Percentiles rank a stretch among this genome's conserved stretches.
phyloP scores from a whole-genome alignment of 495 filamentous ascomycete genomes.

The Aspergillus saccharolyticus region DNA sequence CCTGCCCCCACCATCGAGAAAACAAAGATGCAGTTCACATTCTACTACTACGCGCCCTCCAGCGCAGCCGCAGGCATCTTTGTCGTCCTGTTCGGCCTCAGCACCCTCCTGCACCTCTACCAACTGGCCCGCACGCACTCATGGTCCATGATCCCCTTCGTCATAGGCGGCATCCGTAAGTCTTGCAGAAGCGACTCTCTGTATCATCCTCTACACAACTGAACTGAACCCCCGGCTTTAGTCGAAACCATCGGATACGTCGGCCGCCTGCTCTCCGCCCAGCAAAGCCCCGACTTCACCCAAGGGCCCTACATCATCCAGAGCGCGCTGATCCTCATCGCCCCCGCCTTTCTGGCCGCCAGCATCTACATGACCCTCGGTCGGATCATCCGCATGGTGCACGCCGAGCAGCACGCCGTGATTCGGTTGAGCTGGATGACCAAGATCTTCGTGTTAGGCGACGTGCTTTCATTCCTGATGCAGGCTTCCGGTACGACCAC shows the following conservation, averaged over 20 bases:
- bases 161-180: conserved; percentile 50
- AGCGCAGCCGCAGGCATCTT: conserved; percentile 47
- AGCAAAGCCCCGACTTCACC: conserved; percentile 24
- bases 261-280: conserved; percentile 30
- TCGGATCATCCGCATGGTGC: conserved; percentile 41
- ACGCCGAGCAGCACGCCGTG: conserved; percentile 36
- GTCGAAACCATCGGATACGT: conserved; percentile 43
- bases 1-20: too few species aligned
- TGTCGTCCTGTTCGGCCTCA: conserved; percentile 40
- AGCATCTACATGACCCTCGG: conserved; percentile 55
- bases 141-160: conserved; percentile 54
- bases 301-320: conserved; percentile 46
- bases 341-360: conserved; percentile 49
- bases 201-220: too few species aligned
- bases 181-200: too few species aligned
- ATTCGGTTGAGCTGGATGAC: conserved; percentile 43
- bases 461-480: conserved; percentile 42
- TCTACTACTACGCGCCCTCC: conserved; percentile 48
- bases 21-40: conserved; percentile 6
- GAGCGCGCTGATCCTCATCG: conserved; percentile 46
- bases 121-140: conserved; percentile 39
- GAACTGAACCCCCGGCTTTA: too few species aligned
- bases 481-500: conserved; percentile 26
- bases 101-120: conserved; percentile 40
- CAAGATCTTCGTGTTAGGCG: conserved; percentile 35